These are phyloP conservation scores for Trichoderma koningiopsis DNA, from an alignment of 2,329 filamentous ascomycete genomes.

Conservation along the genomic window DNA sequence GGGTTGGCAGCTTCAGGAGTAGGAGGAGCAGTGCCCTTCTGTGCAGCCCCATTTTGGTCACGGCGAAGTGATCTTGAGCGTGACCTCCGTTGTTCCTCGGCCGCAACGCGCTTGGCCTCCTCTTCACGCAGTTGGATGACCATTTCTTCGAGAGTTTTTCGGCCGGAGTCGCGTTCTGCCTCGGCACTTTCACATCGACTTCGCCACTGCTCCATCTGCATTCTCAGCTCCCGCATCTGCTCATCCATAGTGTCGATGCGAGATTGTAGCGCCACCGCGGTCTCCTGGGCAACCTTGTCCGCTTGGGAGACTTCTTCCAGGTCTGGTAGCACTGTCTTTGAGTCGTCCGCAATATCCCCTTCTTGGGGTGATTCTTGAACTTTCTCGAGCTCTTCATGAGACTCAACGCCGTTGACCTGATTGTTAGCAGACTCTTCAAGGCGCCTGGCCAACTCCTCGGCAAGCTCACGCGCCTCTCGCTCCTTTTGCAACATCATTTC, in stretches of 20 bases:
- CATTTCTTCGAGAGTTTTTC: constrained; percentile 83
- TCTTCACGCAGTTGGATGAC: constrained; percentile 77
- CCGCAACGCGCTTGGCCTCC: constrained; percentile 52
- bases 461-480: constrained; percentile 76
- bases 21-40: constrained; percentile 29
- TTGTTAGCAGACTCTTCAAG: constrained; percentile 58
- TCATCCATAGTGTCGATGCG: constrained; percentile 74
- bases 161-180: constrained; percentile 69
- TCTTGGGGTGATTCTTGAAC: constrained; percentile 28
- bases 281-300: constrained; percentile 31
- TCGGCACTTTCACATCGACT: constrained; percentile 80
- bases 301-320: not conserved
- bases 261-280: constrained; percentile 52
- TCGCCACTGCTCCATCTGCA: constrained; percentile 77
- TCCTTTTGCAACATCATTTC: constrained; percentile 76
- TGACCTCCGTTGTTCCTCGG: constrained; percentile 46
- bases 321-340: not conserved
- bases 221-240: constrained; percentile 80
- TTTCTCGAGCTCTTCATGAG: constrained; percentile 32
- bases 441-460: constrained; percentile 77
- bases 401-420: constrained; percentile 38
- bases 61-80: constrained; percentile 34
- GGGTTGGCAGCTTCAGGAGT: constrained; percentile 30
- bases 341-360: constrained; percentile 1
- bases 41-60: constrained; percentile 4